These are phyloP conservation scores for Polyporus tsugae DNA, from an alignment of 1,284 basidiomycete species.

Conservation along the genomic window DNA sequence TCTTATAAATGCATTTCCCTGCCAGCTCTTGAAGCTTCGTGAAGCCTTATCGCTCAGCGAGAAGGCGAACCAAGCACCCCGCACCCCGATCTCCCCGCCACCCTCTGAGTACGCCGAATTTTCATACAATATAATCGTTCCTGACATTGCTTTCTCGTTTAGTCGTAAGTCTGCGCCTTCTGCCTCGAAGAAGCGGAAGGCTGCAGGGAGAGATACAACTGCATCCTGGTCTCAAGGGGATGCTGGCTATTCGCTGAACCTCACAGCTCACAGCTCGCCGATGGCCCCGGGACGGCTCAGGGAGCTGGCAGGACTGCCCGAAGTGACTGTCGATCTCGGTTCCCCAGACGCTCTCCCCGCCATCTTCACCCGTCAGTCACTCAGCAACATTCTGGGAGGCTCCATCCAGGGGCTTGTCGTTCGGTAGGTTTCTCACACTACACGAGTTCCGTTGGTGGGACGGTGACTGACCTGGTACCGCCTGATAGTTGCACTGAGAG, in stretches of 20 bases:
- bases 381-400: slow-evolving; percentile 33
- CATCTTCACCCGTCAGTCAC: slow-evolving; percentile 31
- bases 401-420: slow-evolving; percentile 33
- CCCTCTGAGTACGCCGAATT: slow-evolving; percentile 12
- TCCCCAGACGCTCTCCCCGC: slow-evolving; percentile 15
- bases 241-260: slow-evolving; percentile 14
- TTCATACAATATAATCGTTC: neutral
- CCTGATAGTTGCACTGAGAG: slow-evolving; percentile 28
- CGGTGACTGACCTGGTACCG: neutral
- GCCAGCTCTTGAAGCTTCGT: slow-evolving; percentile 14
- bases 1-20: neutral
- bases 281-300: slow-evolving; percentile 24
- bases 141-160: neutral
- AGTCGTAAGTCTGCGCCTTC: slow-evolving; percentile 5
- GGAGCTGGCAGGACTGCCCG: slow-evolving; percentile 22
- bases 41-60: slow-evolving; percentile 7
- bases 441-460: neutral
- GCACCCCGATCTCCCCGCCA: slow-evolving; percentile 15
- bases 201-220: neutral
- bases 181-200: slow-evolving; percentile 16
- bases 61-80: neutral
- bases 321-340: slow-evolving; percentile 25
- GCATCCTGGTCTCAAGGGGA: neutral
- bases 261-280: slow-evolving; percentile 26
- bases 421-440: slow-evolving; percentile 18